A percentile compares a stretch with the other conserved stretches of the same genome.
Conservation (phyloP, 176 grass and related monocot species). For the Neostapfia colusana region DNA sequence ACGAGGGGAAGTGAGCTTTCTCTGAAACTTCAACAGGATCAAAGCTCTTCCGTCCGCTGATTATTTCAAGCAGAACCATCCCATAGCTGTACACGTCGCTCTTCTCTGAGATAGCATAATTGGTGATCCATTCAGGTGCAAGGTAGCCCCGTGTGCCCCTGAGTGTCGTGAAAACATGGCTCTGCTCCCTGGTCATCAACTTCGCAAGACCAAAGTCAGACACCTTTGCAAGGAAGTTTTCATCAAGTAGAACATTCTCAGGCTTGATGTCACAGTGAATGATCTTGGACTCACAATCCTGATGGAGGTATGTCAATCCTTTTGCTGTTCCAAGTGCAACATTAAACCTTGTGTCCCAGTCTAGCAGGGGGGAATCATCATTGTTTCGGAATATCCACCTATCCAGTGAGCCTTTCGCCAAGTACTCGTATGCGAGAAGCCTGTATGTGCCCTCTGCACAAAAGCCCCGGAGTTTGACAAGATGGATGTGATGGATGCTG, state of each 20-base stretch:
- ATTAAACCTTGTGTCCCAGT: constrained; percentile 79
- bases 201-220: constrained; percentile 99
- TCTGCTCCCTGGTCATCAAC: constrained; percentile 96
- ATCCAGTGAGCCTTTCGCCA: constrained; percentile 85
- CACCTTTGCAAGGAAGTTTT: constrained; percentile 80
- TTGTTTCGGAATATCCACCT: constrained; percentile 78
- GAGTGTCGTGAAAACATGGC: constrained; percentile 91
- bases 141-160: constrained; percentile 85
- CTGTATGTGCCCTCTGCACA: constrained; percentile 69
- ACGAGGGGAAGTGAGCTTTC: constrained; percentile 87
- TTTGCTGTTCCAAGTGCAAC: constrained; percentile 89
- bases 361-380: constrained; percentile 34
- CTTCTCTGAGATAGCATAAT: constrained; percentile 89
- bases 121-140: constrained; percentile 93
- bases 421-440: constrained; percentile 91
- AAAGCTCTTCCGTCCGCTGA: constrained; percentile 83
- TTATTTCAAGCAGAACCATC: constrained; percentile 93
- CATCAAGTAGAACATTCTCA: constrained; percentile 89
- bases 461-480: constrained; percentile 88
- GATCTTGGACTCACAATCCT: constrained; percentile 93
- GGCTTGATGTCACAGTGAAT: constrained; percentile 98
- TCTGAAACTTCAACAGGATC: constrained; percentile 67
- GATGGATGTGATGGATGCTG: constrained; percentile 95
- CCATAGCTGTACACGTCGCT: constrained; percentile 94
- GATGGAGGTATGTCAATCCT: constrained; percentile 81